A percentile compares a stretch with the other conserved stretches of the same genome.
Conservation (phyloP, 495 filamentous ascomycete species). For the Hypoxylon rickii region DNA sequence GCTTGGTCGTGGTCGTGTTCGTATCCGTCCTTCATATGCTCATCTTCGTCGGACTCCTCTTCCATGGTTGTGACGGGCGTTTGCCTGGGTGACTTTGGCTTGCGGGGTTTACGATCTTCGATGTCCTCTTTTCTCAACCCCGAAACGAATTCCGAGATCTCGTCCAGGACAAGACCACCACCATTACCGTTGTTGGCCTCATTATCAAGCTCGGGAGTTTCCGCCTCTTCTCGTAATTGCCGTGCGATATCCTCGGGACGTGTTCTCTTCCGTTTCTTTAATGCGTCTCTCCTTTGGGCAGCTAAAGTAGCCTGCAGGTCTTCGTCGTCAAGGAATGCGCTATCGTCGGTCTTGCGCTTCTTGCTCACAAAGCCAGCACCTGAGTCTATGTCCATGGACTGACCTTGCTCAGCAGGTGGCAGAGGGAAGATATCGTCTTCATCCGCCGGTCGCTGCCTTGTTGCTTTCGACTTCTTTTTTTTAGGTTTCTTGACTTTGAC, state of each 20-base stretch:
- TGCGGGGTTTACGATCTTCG: constrained; percentile 62
- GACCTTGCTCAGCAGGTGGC: constrained; percentile 49
- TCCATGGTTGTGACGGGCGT: constrained; percentile 52
- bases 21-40: constrained; percentile 44
- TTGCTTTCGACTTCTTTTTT: constrained; percentile 84
- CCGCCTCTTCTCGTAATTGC: constrained; percentile 78
- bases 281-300: constrained; percentile 73
- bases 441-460: constrained; percentile 67
- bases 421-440: constrained; percentile 74
- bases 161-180: constrained; percentile 84
- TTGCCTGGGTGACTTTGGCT: constrained; percentile 41
- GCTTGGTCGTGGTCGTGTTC: constrained; percentile 61
- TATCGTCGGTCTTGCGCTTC: constrained; percentile 68
- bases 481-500: constrained; percentile 92
- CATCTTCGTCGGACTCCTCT: constrained; percentile 57
- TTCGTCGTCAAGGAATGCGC: constrained; percentile 86
- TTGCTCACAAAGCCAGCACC: constrained; percentile 48
- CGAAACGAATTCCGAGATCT: constrained; percentile 92
- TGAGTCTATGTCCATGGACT: constrained; percentile 80
- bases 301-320: constrained; percentile 87
- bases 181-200: constrained; percentile 59
- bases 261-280: constrained; percentile 87
- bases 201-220: constrained; percentile 49
- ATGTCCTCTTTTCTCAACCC: constrained; percentile 74
- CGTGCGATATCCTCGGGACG: constrained; percentile 84